These are phyloP conservation scores for Dissophora globulifera DNA, from an alignment of 192 early-diverging fungal species.

Conservation along the genomic window DNA sequence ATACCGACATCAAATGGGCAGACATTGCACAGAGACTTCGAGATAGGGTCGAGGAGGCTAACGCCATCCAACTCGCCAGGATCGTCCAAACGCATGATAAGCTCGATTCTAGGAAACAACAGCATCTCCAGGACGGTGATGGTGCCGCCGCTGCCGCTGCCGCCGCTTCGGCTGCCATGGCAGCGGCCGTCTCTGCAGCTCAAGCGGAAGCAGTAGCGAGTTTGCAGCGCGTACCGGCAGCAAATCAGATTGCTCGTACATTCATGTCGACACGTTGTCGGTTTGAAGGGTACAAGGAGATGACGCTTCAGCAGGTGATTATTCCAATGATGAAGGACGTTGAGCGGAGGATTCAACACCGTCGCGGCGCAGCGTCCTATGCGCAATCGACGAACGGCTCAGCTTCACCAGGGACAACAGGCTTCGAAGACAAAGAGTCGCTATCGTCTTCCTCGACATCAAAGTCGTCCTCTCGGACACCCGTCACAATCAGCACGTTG, in stretches of 20 bases:
- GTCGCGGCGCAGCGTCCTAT: slow-evolving; percentile 19
- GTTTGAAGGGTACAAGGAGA: slow-evolving; percentile 39
- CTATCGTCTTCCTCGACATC: too few species aligned
- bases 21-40: slow-evolving; percentile 44
- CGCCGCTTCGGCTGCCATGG: slow-evolving; percentile 45
- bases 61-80: slow-evolving; percentile 47
- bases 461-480: too few species aligned
- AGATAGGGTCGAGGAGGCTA: slow-evolving; percentile 38
- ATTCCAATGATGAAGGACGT: slow-evolving; percentile 46
- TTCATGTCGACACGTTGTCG: slow-evolving; percentile 51
- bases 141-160: slow-evolving; percentile 34
- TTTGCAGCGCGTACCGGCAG: slow-evolving; percentile 42
- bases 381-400: not conserved
- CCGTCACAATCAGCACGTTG: slow-evolving; percentile 3
- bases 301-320: slow-evolving; percentile 41
- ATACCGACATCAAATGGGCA: slow-evolving; percentile 41
- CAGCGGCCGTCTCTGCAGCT: slow-evolving; percentile 43
- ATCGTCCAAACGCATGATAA: slow-evolving; percentile 47
- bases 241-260: slow-evolving; percentile 46
- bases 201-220: slow-evolving; percentile 52
- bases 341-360: slow-evolving; percentile 35
- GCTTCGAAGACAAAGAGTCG: too few species aligned
- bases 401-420: too few species aligned
- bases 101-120: slow-evolving; percentile 44
- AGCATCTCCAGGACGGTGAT: slow-evolving; percentile 39